Evolutionary conservation across 352 stramenopile species (phyloP).

Genomic region (Globisporangium nodosum): DNA sequence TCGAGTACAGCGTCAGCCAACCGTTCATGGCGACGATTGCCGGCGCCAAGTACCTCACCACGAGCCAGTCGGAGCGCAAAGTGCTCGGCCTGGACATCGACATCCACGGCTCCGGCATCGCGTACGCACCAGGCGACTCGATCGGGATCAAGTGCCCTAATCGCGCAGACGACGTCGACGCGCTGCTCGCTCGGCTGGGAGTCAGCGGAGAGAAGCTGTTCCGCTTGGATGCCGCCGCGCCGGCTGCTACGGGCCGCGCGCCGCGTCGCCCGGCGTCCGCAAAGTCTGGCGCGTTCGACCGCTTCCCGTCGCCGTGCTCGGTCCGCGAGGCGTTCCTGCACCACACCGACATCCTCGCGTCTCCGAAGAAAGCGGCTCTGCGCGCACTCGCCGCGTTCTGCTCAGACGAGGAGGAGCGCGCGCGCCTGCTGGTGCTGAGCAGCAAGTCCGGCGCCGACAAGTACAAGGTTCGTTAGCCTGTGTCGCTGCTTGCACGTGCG

Average conservation of each 20-base stretch:
- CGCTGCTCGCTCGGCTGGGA: slow-evolving; percentile 47
- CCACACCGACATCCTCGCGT: slow-evolving; percentile 79
- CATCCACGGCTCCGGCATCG: slow-evolving; percentile 35
- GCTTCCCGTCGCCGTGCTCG: slow-evolving; percentile 50
- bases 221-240: slow-evolving; percentile 26
- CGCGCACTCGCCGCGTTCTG: slow-evolving; percentile 66
- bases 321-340: slow-evolving; percentile 72
- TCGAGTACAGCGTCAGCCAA: slow-evolving; percentile 37
- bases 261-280: slow-evolving; percentile 2
- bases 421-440: slow-evolving; percentile 57
- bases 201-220: slow-evolving; percentile 30
- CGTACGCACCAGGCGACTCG: slow-evolving; percentile 78
- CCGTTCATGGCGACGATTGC: slow-evolving; percentile 43
- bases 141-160: slow-evolving; percentile 87
- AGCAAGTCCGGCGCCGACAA: slow-evolving; percentile 61
- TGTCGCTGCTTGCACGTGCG: background rate
- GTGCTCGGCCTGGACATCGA: slow-evolving; percentile 53
- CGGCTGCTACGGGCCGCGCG: slow-evolving; percentile 14
- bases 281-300: slow-evolving; percentile 27
- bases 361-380: slow-evolving; percentile 72
- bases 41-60: slow-evolving; percentile 47
- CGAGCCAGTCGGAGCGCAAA: slow-evolving; percentile 37
- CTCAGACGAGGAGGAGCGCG: slow-evolving; percentile 48
- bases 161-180: slow-evolving; percentile 50
- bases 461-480: slow-evolving; percentile 43